Evolutionary conservation across 164 flowering plant species (phyloP).

Genomic region (Saururus chinensis): DNA sequence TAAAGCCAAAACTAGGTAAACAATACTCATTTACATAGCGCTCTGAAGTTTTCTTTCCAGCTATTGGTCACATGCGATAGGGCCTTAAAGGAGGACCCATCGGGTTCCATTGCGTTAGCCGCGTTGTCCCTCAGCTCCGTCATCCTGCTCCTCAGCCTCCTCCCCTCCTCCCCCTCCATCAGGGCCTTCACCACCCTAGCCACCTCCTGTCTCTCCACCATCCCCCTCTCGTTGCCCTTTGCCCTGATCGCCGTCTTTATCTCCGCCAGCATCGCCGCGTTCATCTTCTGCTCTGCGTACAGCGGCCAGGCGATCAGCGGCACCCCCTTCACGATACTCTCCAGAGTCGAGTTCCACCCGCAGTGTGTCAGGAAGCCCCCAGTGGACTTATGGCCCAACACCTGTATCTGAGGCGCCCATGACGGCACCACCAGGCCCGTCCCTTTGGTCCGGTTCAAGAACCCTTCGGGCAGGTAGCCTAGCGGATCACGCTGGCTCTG

Average conservation of each 20-base stretch:
- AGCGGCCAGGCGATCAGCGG: constrained; percentile 44
- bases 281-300: constrained; percentile 38
- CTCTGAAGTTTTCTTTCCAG: neutral
- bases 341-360: constrained; percentile 41
- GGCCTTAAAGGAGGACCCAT: constrained; percentile 15
- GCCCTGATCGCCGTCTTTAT: constrained; percentile 21
- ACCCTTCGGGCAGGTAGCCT: constrained; percentile 22
- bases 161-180: constrained; percentile 27
- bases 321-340: constrained; percentile 24
- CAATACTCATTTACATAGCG: neutral
- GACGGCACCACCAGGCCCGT: constrained; percentile 25
- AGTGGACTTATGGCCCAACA: constrained; percentile 21
- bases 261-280: constrained; percentile 20
- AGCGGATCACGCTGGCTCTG: constrained; percentile 13
- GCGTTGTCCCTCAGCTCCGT: constrained; percentile 14
- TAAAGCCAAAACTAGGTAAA: no score
- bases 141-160: constrained; percentile 8
- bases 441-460: constrained; percentile 20
- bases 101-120: constrained; percentile 3
- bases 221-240: constrained; percentile 7
- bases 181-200: constrained; percentile 15
- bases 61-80: neutral
- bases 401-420: constrained; percentile 36
- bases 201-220: constrained; percentile 20
- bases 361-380: constrained; percentile 41